A percentile compares a stretch with the other conserved stretches of the same genome.
Conservation (phyloP, 1,139 yeast genomes). For the Kodamaea plutei region DNA sequence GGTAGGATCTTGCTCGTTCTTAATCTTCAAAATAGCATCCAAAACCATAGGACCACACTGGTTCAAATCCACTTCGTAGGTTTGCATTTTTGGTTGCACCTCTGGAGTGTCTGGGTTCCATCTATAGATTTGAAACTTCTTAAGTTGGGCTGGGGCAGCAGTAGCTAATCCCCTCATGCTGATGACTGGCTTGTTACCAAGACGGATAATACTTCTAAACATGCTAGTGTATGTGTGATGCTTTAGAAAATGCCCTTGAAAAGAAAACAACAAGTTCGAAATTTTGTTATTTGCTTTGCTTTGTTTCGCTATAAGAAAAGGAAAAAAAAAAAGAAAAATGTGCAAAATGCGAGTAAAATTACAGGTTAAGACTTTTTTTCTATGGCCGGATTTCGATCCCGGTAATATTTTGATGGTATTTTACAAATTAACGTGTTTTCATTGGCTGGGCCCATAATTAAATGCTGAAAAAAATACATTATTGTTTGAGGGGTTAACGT, state of each 20-base stretch:
- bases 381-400: constrained; percentile 7
- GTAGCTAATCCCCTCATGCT: constrained; percentile 41
- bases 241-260: too few relatives aligned
- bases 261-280: constrained; percentile 9
- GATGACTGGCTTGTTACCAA: constrained; percentile 9
- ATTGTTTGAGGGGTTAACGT: too few relatives aligned
- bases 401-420: constrained; percentile 6
- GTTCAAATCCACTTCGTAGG: constrained; percentile 80
- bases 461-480: too few relatives aligned
- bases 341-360: constrained; percentile 6
- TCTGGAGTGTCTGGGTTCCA: constrained; percentile 99
- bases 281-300: constrained; percentile 3
- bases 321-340: too few relatives aligned
- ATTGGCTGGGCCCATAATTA: too few relatives aligned
- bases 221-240: constrained; percentile 12
- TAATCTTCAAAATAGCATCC: constrained; percentile 91
- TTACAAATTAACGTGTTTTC: constrained; percentile 8
- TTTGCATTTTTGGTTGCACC: constrained; percentile 82
- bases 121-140: constrained; percentile 89
- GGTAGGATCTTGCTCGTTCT: constrained; percentile 94
- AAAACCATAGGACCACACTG: constrained; percentile 97
- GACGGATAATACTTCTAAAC: constrained; percentile 21
- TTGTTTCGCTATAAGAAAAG: neutral
- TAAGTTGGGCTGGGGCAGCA: constrained; percentile 51
- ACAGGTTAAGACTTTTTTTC: too few relatives aligned